phyloP scores from a whole-genome alignment of 176 grass and related monocot genomes.

The Chloris gayana region DNA sequence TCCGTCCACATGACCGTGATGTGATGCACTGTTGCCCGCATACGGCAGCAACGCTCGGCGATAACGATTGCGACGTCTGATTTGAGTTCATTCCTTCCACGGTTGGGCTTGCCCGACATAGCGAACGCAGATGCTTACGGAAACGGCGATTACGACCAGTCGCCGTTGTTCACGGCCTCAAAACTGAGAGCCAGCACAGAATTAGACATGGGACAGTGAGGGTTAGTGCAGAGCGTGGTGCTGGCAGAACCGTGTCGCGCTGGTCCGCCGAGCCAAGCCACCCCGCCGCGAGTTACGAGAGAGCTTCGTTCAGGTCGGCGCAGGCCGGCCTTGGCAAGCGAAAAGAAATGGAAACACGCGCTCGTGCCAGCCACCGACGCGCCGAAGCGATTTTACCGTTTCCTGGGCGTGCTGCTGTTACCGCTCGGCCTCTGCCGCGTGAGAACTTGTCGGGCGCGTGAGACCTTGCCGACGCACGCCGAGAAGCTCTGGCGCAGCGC shows the following conservation, averaged over 20 bases:
- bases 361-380: neutral
- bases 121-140: neutral
- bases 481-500: neutral
- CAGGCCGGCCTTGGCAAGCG: neutral
- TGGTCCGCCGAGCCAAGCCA: neutral
- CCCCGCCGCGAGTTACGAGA: neutral
- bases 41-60: neutral
- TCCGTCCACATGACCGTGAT: neutral
- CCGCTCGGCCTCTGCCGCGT: neutral
- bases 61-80: neutral
- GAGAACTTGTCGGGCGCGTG: neutral
- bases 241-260: no score
- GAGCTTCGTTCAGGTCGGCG: neutral
- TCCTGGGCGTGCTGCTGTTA: neutral
- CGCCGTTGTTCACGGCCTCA: no score
- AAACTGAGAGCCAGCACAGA: neutral
- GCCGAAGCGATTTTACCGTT: neutral
- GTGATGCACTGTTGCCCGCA: neutral
- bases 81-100: neutral
- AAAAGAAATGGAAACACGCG: neutral
- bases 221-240: neutral
- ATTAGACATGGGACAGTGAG: neutral
- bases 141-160: neutral
- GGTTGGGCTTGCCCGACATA: neutral
- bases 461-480: neutral